These are phyloP conservation scores for Tilletia horrida DNA, from an alignment of 1,284 basidiomycete species.

Conservation along the genomic window DNA sequence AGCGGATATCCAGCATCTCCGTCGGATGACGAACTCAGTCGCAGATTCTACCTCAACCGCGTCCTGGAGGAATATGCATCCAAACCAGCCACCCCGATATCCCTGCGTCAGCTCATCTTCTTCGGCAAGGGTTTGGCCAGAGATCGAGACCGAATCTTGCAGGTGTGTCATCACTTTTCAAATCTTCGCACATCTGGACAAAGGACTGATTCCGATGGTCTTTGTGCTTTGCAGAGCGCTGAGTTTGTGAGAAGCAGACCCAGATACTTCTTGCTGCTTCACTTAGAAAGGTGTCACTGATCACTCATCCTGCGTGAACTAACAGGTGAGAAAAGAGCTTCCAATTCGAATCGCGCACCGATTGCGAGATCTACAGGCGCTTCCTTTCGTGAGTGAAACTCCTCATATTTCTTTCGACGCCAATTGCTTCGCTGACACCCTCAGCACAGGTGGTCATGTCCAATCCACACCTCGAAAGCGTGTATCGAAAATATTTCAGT, in stretches of 20 bases:
- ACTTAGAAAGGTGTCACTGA: background rate
- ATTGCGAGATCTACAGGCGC: constrained; percentile 75
- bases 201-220: too few species aligned
- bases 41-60: constrained; percentile 78
- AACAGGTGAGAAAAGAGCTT: constrained; percentile 78
- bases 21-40: constrained; percentile 30
- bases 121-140: constrained; percentile 35
- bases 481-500: constrained; percentile 66
- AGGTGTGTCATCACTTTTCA: background rate
- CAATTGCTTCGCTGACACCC: background rate
- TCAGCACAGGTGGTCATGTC: constrained; percentile 64
- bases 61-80: constrained; percentile 77
- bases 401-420: too few species aligned
- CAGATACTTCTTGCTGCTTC: background rate
- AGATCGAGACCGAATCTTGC: constrained; percentile 6
- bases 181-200: too few species aligned
- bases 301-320: background rate
- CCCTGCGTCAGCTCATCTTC: constrained; percentile 74
- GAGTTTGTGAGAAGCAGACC: background rate
- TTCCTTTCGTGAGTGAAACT: constrained; percentile 74
- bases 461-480: constrained; percentile 75
- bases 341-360: constrained; percentile 84
- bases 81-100: constrained; percentile 69
- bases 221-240: background rate
- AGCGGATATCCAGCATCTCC: too few species aligned